Base-by-base conservation (phyloP, 2,329 filamentous ascomycete species). In the Colletotrichum gloeosporioides region DNA sequence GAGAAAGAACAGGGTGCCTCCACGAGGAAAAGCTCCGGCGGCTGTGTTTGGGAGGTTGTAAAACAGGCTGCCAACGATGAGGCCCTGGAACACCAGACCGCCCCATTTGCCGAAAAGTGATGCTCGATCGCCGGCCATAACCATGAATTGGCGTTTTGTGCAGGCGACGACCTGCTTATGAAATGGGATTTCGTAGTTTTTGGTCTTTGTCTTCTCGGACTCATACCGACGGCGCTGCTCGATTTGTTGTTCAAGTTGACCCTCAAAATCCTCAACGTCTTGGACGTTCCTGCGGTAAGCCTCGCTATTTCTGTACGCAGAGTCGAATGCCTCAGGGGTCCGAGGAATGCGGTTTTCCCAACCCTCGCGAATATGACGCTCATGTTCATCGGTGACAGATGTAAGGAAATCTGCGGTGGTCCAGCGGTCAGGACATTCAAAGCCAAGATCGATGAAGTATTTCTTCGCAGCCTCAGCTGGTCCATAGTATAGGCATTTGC, bases 341-440 rank as follows among this genome's bases (percentile, higher is more conserved):
- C 91, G 87, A 2, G 92, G 92, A 1, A 91, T 89, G 59, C 85
- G 85, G 75, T 91, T 82, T 80, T 88, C 76, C 73, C 76, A 78
- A 13, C 77, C 77, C 10, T 69, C 25, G 5, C 77, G 76, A 22
- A 92, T 82, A 36, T 90, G 85, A 36, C 92, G 87, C 75, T 93
- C 92, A 71, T 91, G 86, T 3, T 89, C 86, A 59, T 91, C 90
- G 9, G 92, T 95, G 80, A 96, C 92, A 3, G 93, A 95, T 0
- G 94, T 96, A 39, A 96, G 85, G 83, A 96, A 96, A 82, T 96
- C 95, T 22, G 87, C 92, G 0, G 93, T 93, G 0, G 93, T 95
- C 89, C 93, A 92, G 16, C 94, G 90, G 27, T 92, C 89, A 0
- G 94, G 93, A 80, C 93, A 95, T 18, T 91, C 87, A 79, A 95